These are phyloP conservation scores for Cryptococcus jaspeensis DNA, from an alignment of 1,284 basidiomycete species.

Conservation along the genomic window DNA sequence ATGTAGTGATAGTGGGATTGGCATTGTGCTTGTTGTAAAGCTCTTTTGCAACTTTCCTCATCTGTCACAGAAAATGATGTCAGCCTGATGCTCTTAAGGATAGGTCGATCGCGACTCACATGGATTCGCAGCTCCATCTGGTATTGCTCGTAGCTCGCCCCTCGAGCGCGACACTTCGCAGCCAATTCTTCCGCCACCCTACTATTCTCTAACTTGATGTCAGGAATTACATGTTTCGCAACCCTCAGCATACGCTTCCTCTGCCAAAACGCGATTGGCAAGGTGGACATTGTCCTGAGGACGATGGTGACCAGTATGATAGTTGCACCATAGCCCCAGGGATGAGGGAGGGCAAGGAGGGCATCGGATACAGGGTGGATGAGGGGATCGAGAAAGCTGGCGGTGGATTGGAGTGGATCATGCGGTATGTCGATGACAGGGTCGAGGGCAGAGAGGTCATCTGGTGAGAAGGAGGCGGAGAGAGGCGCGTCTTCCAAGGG, in stretches of 20 bases:
- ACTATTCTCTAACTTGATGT: constrained; percentile 49
- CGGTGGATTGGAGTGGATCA: constrained; percentile 7
- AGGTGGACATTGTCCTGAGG: constrained; percentile 52
- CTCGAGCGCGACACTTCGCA: constrained; percentile 39
- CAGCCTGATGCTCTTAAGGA: not conserved
- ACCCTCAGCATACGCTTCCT: constrained; percentile 44
- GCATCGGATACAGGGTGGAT: constrained; percentile 29
- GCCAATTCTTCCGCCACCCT: constrained; percentile 44
- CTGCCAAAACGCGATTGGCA: constrained; percentile 57
- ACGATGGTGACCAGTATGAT: constrained; percentile 54
- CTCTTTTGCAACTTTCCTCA: constrained; percentile 25
- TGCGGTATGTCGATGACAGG: not conserved
- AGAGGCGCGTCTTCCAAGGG: not conserved
- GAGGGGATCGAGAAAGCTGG: constrained; percentile 16
- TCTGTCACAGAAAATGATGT: not conserved
- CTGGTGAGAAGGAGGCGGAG: not conserved
- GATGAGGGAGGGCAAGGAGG: constrained; percentile 32
- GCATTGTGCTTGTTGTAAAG: constrained; percentile 45
- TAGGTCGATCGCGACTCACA: constrained; percentile 25
- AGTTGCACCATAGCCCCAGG: constrained; percentile 46
- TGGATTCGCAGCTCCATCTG: constrained; percentile 44
- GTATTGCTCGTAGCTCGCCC: constrained; percentile 52
- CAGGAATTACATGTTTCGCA: constrained; percentile 51
- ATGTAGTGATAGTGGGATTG: constrained; percentile 44
- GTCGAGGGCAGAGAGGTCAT: not conserved